phyloP scores from a whole-genome alignment of 805 yeast species.

The Komagataella mondaviorum region DNA sequence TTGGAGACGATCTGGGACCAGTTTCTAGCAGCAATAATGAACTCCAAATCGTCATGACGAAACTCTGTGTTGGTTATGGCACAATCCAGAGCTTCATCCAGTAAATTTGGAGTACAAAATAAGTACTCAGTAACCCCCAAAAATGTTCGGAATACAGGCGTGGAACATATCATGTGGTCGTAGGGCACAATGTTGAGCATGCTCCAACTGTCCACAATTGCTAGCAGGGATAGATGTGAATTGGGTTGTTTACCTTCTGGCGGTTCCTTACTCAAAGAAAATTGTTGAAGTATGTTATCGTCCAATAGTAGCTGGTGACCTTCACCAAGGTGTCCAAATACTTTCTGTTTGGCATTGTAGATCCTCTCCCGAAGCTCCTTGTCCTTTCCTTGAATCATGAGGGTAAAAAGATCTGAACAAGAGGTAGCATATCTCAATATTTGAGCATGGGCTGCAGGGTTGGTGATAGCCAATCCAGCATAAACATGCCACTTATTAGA shows the following conservation, averaged over 20 bases:
- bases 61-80: constrained; percentile 55
- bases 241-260: constrained; percentile 64
- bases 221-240: constrained; percentile 78
- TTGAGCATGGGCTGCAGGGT: constrained; percentile 88
- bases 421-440: constrained; percentile 81
- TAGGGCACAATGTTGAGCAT: constrained; percentile 79
- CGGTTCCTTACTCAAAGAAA: constrained; percentile 60
- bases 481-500: constrained; percentile 97
- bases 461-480: constrained; percentile 93
- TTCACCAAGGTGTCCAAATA: constrained; percentile 53
- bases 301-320: constrained; percentile 56
- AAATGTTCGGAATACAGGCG: constrained; percentile 84
- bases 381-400: constrained; percentile 62
- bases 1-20: constrained; percentile 78
- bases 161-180: constrained; percentile 93
- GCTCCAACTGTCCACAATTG: constrained; percentile 91
- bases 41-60: constrained; percentile 84
- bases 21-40: constrained; percentile 76
- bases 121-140: constrained; percentile 89
- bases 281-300: constrained; percentile 66
- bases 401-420: constrained; percentile 66
- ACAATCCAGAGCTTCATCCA: constrained; percentile 71
- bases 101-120: constrained; percentile 68
- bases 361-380: constrained; percentile 48
- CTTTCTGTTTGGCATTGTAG: constrained; percentile 52